Base-by-base conservation (phyloP, 305 asterid genomes). In the Fraxinus ornus region DNA sequence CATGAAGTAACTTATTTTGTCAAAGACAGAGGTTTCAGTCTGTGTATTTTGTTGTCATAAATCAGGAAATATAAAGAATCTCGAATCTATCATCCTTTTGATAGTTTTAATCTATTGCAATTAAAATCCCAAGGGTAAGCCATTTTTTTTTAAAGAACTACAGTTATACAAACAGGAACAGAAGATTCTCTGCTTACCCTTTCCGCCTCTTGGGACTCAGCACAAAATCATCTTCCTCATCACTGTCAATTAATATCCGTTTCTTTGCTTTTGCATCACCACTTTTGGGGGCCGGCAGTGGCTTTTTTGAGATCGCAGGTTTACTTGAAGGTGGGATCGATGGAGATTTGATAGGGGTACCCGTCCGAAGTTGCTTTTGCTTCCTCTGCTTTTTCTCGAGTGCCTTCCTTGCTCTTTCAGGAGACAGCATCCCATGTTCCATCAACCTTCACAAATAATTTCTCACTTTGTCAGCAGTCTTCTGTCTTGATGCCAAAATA, bases 371-470 rank as follows among this genome's bases (percentile, higher is more conserved):
- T 72, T 93, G 97, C 84, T 92, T 94, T 79, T 88, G 93, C 89
- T 94, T 92, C 90, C 89, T 92, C 88, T 91, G 97, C 84, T 93
- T 93, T 83, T 90, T 93, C 87, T 94, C 97, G 0, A 85, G 87
- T 0, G 93, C 97, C 84, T 79, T 93, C 80, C 83, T 93, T 7
- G 98, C 90, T 79, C 86, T 91, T 10, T 94, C 98, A 0, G 92
- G 95, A 7, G 97, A 89, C 83, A 94, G 80, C 90, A 94, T 76
- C 68, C 98, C 98, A 37, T 94, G 98, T 84, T 94, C 98, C 98
- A 94, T 94, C 89, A 94, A 64, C 98, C 98, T 94, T 88, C 72
- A 60, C 41, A 78, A n/a, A 26, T 35, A 37, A 28, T 68, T 68
- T 13, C 19, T 26, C 75, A 12, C 37, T 68, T 12, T 8, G 3